These are phyloP conservation scores for Dacryopinax primogenitus DNA, from an alignment of 768 basidiomycete species.

Conservation along the genomic window DNA sequence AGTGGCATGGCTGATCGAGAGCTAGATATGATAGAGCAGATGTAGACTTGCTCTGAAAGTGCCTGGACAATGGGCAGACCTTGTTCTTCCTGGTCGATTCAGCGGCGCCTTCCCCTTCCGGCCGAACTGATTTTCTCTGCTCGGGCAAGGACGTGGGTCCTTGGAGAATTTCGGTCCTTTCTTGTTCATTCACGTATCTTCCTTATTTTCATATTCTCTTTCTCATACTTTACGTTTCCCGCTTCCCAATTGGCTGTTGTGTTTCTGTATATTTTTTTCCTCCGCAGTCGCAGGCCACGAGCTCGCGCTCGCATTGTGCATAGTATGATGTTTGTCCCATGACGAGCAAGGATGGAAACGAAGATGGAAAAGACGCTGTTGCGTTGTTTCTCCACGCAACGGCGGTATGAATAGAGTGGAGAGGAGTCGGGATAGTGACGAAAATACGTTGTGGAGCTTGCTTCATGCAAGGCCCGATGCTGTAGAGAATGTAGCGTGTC, in stretches of 20 bases:
- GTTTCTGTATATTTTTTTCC: background rate
- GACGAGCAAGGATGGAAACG: no score
- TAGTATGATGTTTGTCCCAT: background rate
- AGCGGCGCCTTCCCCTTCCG: background rate
- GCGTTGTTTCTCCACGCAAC: no score
- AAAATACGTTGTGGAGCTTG: no score
- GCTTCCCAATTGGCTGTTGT: background rate
- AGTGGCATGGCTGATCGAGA: background rate
- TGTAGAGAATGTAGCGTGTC: no score
- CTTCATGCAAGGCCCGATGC: no score
- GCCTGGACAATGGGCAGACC: background rate
- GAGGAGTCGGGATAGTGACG: no score
- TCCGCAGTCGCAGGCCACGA: background rate
- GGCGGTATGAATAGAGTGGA: no score
- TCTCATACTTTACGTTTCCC: background rate
- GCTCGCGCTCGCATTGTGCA: background rate
- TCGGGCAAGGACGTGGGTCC: no score
- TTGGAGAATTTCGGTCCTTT: no score
- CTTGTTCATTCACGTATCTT: background rate
- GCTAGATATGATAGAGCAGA: constrained; percentile 6
- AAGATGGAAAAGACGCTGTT: no score
- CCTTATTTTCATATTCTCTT: background rate
- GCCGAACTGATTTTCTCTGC: background rate
- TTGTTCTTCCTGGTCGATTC: background rate
- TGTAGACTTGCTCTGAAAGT: background rate